Evolutionary conservation across 2,329 filamentous ascomycete species (phyloP).

Genomic region (Colletotrichum gloeosporioides): DNA sequence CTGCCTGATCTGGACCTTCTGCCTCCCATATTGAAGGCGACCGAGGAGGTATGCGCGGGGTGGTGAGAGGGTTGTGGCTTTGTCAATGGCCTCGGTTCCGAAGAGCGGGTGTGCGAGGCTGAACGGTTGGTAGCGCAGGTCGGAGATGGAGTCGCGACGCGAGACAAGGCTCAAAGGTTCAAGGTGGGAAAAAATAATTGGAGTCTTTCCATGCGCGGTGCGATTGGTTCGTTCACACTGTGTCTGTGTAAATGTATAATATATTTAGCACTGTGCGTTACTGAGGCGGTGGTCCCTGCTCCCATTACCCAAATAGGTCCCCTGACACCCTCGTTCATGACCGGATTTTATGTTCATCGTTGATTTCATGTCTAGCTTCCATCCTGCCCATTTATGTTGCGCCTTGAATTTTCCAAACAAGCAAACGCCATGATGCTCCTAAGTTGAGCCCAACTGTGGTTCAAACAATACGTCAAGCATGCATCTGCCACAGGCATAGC

Average conservation of each 20-base stretch:
- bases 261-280: fast-evolving
- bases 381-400: not conserved
- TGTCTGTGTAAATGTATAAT: fast-evolving
- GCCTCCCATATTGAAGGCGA: conserved; percentile 8
- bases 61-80: not conserved
- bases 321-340: not conserved
- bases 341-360: not conserved
- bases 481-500: not conserved
- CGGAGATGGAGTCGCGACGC: conserved; percentile 20
- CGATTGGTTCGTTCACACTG: not conserved
- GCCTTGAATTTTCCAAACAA: not conserved
- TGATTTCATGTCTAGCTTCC: not conserved
- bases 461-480: not conserved
- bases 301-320: not conserved
- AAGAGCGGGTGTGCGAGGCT: conserved; percentile 1
- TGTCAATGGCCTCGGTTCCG: not conserved
- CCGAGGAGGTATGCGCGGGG: not conserved
- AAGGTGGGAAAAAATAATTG: conserved; percentile 10
- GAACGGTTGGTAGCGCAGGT: conserved; percentile 4
- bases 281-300: not conserved
- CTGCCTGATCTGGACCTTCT: conserved; percentile 49
- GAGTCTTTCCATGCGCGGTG: not conserved
- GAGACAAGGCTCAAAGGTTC: conserved; percentile 3
- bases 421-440: not conserved
- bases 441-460: not conserved